A percentile compares a stretch with the other conserved stretches of the same genome.
Evolutionary conservation across 1,284 basidiomycete genomes (phyloP).

Genomic region (Sporisorium sorghi): DNA sequence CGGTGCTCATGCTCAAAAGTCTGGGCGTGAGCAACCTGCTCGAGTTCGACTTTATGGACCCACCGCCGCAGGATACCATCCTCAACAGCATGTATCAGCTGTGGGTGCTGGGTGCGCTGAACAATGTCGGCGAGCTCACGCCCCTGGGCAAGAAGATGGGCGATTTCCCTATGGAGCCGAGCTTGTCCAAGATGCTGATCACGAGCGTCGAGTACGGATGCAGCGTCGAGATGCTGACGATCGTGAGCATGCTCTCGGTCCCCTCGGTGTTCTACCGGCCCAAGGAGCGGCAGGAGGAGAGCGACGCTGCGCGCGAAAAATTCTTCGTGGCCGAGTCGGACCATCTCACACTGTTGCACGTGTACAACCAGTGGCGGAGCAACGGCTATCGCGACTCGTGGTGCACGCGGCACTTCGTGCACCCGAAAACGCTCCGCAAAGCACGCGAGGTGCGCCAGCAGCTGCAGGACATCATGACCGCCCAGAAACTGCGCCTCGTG

Average conservation of each 20-base stretch:
- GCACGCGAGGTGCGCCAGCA: slow-evolving; percentile 95
- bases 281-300: slow-evolving; percentile 93
- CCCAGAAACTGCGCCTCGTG: slow-evolving; percentile 91
- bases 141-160: slow-evolving; percentile 94
- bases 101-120: slow-evolving; percentile 96
- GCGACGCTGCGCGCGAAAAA: slow-evolving; percentile 95
- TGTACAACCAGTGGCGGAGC: slow-evolving; percentile 97
- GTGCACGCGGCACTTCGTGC: slow-evolving; percentile 93
- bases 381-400: slow-evolving; percentile 91
- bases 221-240: slow-evolving; percentile 94
- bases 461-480: slow-evolving; percentile 97
- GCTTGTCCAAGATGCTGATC: slow-evolving; percentile 98
- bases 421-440: slow-evolving; percentile 94
- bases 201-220: slow-evolving; percentile 92
- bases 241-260: slow-evolving; percentile 98
- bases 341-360: slow-evolving; percentile 93
- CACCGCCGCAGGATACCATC: slow-evolving; percentile 76
- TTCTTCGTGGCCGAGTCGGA: slow-evolving; percentile 99
- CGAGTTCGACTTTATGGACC: slow-evolving; percentile 99
- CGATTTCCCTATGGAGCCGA: slow-evolving; percentile 84
- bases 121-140: slow-evolving; percentile 97
- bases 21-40: slow-evolving; percentile 93
- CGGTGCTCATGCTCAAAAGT: slow-evolving; percentile 92
- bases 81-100: slow-evolving; percentile 97
- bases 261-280: slow-evolving; percentile 93